A percentile compares a stretch with the other conserved stretches of the same genome.
Evolutionary conservation across 352 stramenopile species (phyloP).

Genomic region (Globisporangium takayamanum): DNA sequence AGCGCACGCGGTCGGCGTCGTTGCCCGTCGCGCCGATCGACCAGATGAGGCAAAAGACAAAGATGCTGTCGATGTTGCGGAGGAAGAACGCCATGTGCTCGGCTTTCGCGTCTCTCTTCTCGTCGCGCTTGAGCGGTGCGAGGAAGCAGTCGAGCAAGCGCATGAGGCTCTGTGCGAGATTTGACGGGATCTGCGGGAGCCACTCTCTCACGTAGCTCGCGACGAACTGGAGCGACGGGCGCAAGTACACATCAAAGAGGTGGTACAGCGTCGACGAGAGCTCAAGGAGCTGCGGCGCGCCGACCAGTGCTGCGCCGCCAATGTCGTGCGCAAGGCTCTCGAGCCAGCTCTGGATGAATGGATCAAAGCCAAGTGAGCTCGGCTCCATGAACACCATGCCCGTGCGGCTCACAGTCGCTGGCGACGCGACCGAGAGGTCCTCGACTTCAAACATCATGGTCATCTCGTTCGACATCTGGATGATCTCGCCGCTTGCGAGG

Average conservation of each 20-base stretch:
- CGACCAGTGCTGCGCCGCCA: constrained; percentile 29
- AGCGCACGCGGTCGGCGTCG: constrained; percentile 67
- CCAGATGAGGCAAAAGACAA: constrained; percentile 92
- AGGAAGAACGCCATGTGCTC: constrained; percentile 65
- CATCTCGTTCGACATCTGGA: constrained; percentile 92
- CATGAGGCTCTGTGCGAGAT: constrained; percentile 86
- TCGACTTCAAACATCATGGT: constrained; percentile 97
- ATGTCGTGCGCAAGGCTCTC: constrained; percentile 59
- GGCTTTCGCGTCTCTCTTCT: constrained; percentile 78
- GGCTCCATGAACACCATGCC: constrained; percentile 97
- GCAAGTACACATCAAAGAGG: constrained; percentile 88
- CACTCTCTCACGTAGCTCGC: constrained; percentile 87
- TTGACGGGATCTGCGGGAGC: constrained; percentile 89
- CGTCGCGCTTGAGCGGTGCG: constrained; percentile 67
- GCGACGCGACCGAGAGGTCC: constrained; percentile 91
- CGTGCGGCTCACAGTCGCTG: constrained; percentile 90
- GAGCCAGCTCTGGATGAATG: constrained; percentile 88
- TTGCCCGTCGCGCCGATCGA: constrained; percentile 89
- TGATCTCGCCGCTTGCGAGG: constrained; percentile 92
- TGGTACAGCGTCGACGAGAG: constrained; percentile 44
- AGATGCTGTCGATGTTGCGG: constrained; percentile 83
- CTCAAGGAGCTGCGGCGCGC: constrained; percentile 38
- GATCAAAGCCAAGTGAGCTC: constrained; percentile 87
- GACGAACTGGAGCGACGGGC: constrained; percentile 75
- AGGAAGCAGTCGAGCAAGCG: constrained; percentile 92